Evolutionary conservation across 2,329 filamentous ascomycete species (phyloP).

Genomic region (Trichoderma lentiforme): DNA sequence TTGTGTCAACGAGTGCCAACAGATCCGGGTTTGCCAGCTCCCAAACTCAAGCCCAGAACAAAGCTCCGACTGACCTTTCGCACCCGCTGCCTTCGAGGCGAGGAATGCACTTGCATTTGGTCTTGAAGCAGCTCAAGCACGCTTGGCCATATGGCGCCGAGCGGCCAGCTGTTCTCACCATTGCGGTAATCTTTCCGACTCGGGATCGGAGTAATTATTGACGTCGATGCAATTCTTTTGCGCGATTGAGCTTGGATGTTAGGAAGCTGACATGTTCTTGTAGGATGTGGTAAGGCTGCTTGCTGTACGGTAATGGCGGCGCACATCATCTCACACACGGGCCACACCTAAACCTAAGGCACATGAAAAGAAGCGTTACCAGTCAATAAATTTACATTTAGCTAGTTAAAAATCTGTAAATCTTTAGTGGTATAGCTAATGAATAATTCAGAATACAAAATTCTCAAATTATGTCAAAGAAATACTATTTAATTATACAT

Average conservation of each 20-base stretch:
- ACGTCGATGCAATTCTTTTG: background rate
- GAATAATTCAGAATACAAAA: background rate
- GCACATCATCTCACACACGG: background rate
- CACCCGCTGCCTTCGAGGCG: background rate
- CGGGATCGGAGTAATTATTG: background rate
- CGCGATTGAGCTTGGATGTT: background rate
- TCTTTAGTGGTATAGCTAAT: accelerated
- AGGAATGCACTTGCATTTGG: background rate
- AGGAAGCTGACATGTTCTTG: background rate
- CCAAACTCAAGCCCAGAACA: background rate
- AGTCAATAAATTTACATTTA: background rate
- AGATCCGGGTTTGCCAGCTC: background rate
- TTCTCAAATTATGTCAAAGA: accelerated
- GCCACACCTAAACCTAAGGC: too few species aligned
- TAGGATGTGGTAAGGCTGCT: background rate
- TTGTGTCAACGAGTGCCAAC: background rate
- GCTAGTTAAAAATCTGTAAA: background rate
- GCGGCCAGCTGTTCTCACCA: background rate
- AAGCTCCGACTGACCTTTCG: background rate
- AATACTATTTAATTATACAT: too few species aligned
- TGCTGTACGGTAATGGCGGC: background rate
- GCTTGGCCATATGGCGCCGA: background rate
- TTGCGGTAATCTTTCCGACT: background rate
- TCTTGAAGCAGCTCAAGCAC: background rate
- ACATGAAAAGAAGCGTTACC: background rate